Percentiles rank a stretch among this genome's conserved stretches.
phyloP scores from a whole-genome alignment of 2,329 filamentous ascomycete species.

The Fusarium sp. region DNA sequence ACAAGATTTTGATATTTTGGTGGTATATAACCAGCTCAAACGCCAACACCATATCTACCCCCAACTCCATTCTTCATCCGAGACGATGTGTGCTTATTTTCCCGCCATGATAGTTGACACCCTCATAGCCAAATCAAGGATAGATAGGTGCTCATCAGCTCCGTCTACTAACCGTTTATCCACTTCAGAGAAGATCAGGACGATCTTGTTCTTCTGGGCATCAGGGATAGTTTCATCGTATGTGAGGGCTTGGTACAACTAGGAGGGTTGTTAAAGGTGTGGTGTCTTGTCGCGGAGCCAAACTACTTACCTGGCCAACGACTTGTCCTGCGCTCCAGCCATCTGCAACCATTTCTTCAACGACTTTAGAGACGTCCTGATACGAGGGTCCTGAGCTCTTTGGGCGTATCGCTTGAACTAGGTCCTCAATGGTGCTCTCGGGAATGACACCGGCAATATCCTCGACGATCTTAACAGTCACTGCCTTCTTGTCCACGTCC shows the following conservation, averaged over 20 bases:
- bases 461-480: conserved; percentile 83
- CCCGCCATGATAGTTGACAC: conserved; percentile 75
- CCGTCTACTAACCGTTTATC: conserved; percentile 96
- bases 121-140: conserved; percentile 83
- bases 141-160: conserved; percentile 90
- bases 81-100: conserved; percentile 40
- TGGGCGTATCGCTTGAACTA: conserved; percentile 80
- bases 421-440: conserved; percentile 69
- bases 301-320: conserved; percentile 70
- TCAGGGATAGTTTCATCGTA: conserved; percentile 86
- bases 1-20: conserved; percentile 27
- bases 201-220: conserved; percentile 87
- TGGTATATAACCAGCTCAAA: conserved; percentile 36
- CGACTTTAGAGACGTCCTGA: conserved; percentile 74
- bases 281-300: background rate
- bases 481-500: conserved; percentile 64
- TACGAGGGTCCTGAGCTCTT: conserved; percentile 71
- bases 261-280: conserved; percentile 11
- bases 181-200: conserved; percentile 87
- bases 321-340: conserved; percentile 96
- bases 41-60: conserved; percentile 37
- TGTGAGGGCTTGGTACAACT: conserved; percentile 83
- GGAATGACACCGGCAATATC: conserved; percentile 98
- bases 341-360: conserved; percentile 92
- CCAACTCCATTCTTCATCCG: conserved; percentile 37